Conservation (phyloP, 2,329 filamentous ascomycete genomes). For the Neonectria magnoliae region DNA sequence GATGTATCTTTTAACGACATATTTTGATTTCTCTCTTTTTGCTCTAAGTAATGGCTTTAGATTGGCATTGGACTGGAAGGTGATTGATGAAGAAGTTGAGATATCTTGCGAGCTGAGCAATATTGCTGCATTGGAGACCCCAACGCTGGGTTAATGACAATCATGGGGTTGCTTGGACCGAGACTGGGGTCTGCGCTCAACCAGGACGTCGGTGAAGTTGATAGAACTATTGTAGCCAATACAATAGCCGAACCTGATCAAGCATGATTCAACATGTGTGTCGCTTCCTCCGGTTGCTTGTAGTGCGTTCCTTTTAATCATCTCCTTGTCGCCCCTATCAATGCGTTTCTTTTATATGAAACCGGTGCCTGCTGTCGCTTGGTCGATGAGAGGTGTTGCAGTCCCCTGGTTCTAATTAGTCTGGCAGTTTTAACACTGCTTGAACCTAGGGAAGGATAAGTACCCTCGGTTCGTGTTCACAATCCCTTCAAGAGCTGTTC, state of each 20-base stretch:
- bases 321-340: neutral
- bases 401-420: too few relatives aligned
- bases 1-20: conserved; percentile 28
- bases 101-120: conserved; percentile 22
- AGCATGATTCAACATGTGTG: neutral
- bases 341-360: neutral
- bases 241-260: conserved; percentile 15
- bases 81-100: conserved; percentile 21
- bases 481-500: neutral
- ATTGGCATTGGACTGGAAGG: conserved; percentile 33
- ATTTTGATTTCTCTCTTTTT: conserved; percentile 30
- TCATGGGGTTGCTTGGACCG: conserved; percentile 15
- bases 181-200: conserved; percentile 3
- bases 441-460: neutral
- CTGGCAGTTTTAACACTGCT: neutral
- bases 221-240: conserved; percentile 20
- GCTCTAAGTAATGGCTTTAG: conserved; percentile 44
- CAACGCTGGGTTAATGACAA: conserved; percentile 15
- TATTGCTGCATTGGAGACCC: conserved; percentile 15
- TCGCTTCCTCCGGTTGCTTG: neutral
- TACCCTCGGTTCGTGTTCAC: neutral
- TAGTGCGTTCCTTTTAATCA: neutral
- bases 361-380: neutral
- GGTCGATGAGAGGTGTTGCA: neutral
- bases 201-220: conserved; percentile 10